Conservation (phyloP, 495 filamentous ascomycete species). For the Pyrenopolyporus hunteri region DNA sequence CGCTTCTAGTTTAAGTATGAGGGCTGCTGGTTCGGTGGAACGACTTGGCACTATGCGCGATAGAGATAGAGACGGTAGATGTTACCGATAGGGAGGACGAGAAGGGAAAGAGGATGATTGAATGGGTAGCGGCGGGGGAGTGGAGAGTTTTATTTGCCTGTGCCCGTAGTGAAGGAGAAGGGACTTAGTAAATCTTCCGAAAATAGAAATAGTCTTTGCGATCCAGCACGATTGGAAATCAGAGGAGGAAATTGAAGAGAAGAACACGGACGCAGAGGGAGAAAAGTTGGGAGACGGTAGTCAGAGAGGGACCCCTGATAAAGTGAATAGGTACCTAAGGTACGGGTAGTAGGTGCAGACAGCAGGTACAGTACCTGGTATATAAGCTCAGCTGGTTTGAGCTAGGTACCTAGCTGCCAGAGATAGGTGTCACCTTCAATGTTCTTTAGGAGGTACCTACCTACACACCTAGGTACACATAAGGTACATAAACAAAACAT, state of each 20-base stretch:
- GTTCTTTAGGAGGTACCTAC: too few relatives aligned
- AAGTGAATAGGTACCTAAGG: too few relatives aligned
- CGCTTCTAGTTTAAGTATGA: constrained; percentile 4
- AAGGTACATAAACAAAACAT: too few relatives aligned
- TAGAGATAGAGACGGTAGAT: neutral
- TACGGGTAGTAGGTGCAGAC: too few relatives aligned
- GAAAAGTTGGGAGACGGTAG: too few relatives aligned
- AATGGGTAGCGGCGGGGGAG: constrained; percentile 7
- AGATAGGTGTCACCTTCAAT: too few relatives aligned
- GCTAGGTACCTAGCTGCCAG: too few relatives aligned
- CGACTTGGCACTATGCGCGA: constrained; percentile 8
- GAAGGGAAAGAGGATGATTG: constrained; percentile 9
- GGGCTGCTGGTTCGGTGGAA: neutral
- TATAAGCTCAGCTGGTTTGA: too few relatives aligned
- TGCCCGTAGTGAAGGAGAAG: neutral
- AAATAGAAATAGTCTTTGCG: constrained; percentile 25
- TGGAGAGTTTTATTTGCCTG: constrained; percentile 30
- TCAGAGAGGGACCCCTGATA: too few relatives aligned
- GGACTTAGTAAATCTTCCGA: constrained; percentile 4
- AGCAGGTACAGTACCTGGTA: too few relatives aligned
- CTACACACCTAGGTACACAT: too few relatives aligned
- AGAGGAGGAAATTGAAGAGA: neutral
- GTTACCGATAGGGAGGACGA: constrained; percentile 13
- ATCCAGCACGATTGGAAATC: neutral
- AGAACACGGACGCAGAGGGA: too few relatives aligned